phyloP scores from a whole-genome alignment of 768 basidiomycete genomes.

The Jaapia argillacea region DNA sequence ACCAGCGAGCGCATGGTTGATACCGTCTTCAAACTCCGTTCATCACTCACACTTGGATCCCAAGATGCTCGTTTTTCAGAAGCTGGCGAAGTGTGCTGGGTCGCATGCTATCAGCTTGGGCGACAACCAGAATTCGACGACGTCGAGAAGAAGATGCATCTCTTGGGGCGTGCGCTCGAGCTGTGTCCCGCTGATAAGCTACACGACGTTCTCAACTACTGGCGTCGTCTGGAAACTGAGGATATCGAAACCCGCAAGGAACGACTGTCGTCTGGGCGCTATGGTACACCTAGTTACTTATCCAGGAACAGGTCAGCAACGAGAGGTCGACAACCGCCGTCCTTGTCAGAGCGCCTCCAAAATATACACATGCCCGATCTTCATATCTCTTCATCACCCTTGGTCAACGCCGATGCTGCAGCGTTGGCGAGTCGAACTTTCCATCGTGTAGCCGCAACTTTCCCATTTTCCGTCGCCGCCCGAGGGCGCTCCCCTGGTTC shows the following conservation, averaged over 20 bases:
- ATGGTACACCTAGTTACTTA: not conserved
- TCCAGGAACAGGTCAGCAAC: not conserved
- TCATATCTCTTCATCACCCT: conserved; percentile 57
- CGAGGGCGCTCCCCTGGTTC: conserved; percentile 19
- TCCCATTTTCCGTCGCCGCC: conserved; percentile 56
- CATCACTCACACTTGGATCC: conserved; percentile 15
- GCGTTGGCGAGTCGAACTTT: conserved; percentile 75
- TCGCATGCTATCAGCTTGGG: conserved; percentile 81
- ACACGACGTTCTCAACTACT: conserved; percentile 65
- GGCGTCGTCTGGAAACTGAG: conserved; percentile 67
- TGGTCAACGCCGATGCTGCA: conserved; percentile 70
- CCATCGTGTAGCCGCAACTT: conserved; percentile 63
- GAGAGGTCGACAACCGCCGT: conserved; percentile 11
- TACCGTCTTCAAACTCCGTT: conserved; percentile 40
- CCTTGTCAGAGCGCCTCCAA: conserved; percentile 52
- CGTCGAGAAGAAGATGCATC: conserved; percentile 48
- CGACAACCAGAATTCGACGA: conserved; percentile 71
- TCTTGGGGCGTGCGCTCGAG: conserved; percentile 76
- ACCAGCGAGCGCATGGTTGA: conserved; percentile 64
- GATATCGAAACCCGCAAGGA: conserved; percentile 43
- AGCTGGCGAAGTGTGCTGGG: conserved; percentile 82
- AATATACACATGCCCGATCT: conserved; percentile 62
- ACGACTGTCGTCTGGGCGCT: conserved; percentile 21
- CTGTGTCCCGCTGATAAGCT: conserved; percentile 79
- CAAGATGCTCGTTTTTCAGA: conserved; percentile 39